phyloP scores from a whole-genome alignment of 768 basidiomycete species.

The Mycena vitilis region DNA sequence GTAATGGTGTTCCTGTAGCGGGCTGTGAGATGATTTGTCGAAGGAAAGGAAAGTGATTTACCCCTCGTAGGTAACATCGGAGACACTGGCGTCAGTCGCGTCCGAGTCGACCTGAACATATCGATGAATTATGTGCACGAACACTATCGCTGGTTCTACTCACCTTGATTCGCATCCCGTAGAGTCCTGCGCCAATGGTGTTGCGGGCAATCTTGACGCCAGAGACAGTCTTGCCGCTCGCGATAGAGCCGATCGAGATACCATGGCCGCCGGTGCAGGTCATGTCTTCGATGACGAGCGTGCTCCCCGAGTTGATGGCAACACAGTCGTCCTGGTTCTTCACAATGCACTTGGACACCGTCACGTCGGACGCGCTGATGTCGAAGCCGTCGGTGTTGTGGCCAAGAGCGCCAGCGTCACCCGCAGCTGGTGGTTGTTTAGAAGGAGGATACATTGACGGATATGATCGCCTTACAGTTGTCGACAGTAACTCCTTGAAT shows the following conservation, averaged over 20 bases:
- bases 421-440: constrained; percentile 26
- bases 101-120: constrained; percentile 30
- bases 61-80: constrained; percentile 24
- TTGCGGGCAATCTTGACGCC: constrained; percentile 52
- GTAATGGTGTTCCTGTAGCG: constrained; percentile 29
- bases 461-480: constrained; percentile 17
- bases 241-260: constrained; percentile 59
- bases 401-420: constrained; percentile 31
- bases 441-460: neutral
- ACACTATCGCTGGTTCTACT: neutral
- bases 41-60: neutral
- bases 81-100: constrained; percentile 31
- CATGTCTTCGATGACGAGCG: constrained; percentile 45
- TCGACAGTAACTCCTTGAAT: constrained; percentile 30
- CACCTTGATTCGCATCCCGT: constrained; percentile 38
- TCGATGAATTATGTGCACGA: too few species aligned
- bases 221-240: constrained; percentile 48
- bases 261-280: constrained; percentile 63
- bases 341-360: constrained; percentile 24
- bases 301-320: constrained; percentile 35
- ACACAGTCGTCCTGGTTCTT: constrained; percentile 37
- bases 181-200: constrained; percentile 45
- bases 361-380: constrained; percentile 28
- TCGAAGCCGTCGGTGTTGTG: constrained; percentile 39
- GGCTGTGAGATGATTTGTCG: neutral